Conservation (phyloP, 139 green algal species). For the Tetraselmis chui region DNA sequence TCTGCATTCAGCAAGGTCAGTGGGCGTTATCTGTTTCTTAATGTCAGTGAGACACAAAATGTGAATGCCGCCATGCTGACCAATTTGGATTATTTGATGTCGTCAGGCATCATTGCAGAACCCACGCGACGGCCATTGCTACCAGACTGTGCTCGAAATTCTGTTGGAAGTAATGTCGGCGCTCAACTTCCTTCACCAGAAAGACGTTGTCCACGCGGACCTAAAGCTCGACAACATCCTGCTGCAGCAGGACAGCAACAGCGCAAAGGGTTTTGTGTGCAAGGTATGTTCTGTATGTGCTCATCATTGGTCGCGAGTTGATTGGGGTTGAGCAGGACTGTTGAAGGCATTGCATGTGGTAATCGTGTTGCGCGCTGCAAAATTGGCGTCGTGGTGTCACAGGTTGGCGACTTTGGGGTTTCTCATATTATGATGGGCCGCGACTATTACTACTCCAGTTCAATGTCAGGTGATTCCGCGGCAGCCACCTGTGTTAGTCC, state of each 20-base stretch:
- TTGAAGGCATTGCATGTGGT: neutral
- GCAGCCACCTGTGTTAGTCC: too few relatives aligned
- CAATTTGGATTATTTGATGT: neutral
- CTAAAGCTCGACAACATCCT: neutral
- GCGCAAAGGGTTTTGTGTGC: neutral
- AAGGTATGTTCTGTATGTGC: neutral
- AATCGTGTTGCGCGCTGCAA: too few relatives aligned
- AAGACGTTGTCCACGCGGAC: neutral
- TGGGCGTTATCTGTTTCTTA: neutral
- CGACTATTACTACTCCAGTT: neutral
- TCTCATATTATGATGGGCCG: neutral
- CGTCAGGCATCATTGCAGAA: neutral
- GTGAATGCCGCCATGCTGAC: neutral
- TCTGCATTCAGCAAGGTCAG: too few relatives aligned
- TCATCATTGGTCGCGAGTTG: neutral
- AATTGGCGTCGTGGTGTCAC: too few relatives aligned
- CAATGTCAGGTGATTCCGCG: neutral
- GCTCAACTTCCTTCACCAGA: neutral
- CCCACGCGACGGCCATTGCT: neutral
- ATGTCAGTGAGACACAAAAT: neutral
- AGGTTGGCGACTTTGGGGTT: neutral
- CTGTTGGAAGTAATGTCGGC: neutral
- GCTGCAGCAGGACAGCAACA: neutral
- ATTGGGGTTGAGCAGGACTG: neutral
- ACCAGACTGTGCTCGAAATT: neutral